These are phyloP conservation scores for Meyerozyma guilliermondii DNA, from an alignment of 1,139 yeast genomes.

Conservation along the genomic window DNA sequence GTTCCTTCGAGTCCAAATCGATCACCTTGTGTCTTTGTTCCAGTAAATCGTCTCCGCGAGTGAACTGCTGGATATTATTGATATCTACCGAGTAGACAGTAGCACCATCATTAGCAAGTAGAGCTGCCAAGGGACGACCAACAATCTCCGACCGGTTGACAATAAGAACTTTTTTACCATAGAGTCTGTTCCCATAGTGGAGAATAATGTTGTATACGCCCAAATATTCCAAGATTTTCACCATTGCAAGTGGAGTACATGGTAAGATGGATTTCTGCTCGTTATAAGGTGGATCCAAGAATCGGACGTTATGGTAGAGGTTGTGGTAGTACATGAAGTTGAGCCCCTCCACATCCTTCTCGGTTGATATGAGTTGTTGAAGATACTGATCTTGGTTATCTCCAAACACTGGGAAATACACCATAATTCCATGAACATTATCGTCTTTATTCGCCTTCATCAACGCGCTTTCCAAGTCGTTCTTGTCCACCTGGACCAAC, in stretches of 20 bases:
- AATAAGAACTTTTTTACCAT: constrained; percentile 86
- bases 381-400: constrained; percentile 91
- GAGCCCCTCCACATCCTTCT: constrained; percentile 94
- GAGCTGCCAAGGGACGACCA: constrained; percentile 94
- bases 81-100: constrained; percentile 89
- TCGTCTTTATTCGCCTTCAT: constrained; percentile 78
- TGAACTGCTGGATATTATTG: constrained; percentile 81
- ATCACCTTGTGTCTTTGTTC: constrained; percentile 80
- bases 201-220: constrained; percentile 80
- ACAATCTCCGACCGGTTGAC: constrained; percentile 95
- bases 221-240: constrained; percentile 84
- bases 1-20: constrained; percentile 46
- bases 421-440: constrained; percentile 85
- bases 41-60: constrained; percentile 88
- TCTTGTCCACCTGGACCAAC: constrained; percentile 67
- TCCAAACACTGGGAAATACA: constrained; percentile 97
- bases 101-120: constrained; percentile 96
- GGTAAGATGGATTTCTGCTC: constrained; percentile 85
- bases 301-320: constrained; percentile 88
- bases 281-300: constrained; percentile 60
- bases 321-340: constrained; percentile 89
- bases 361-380: constrained; percentile 82
- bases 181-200: constrained; percentile 85
- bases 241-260: constrained; percentile 93
- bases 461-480: constrained; percentile 78